Percentiles rank a stretch among this genome's conserved stretches.
Conservation (phyloP, 345 rosid species). For the Cardamine resedifolia region DNA sequence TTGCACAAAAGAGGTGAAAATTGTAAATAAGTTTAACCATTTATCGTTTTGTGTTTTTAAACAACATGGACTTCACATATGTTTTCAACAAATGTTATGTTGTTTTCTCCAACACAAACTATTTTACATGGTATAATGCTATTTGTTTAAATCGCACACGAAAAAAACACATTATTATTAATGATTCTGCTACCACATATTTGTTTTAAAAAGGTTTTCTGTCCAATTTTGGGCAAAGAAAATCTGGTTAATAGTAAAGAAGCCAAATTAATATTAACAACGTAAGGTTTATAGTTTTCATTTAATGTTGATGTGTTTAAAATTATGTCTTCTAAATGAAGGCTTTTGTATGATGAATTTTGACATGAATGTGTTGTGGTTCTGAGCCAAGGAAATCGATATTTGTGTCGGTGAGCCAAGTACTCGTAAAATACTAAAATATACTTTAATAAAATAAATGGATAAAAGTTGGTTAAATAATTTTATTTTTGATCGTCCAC, state of each 20-base stretch:
- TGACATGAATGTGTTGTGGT: not conserved
- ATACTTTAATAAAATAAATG: not conserved
- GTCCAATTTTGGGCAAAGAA: no score
- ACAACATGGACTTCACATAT: not conserved
- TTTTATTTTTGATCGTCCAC: not conserved
- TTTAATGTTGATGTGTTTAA: not conserved
- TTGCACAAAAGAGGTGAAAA: no score
- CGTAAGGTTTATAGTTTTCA: not conserved
- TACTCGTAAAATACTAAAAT: not conserved
- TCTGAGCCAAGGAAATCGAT: not conserved
- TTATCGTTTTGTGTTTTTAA: no score
- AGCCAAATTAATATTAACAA: no score
- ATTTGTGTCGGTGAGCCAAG: not conserved
- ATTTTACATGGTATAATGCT: no score
- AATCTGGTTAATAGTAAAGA: no score
- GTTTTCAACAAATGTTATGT: not conserved
- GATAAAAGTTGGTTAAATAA: no score
- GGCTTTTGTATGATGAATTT: not conserved
- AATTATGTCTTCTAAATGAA: not conserved
- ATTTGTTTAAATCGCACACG: no score
- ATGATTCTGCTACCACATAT: not conserved
- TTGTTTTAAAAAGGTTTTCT: no score
- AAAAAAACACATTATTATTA: no score
- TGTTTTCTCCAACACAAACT: no score
- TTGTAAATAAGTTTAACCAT: no score